Evolutionary conservation across 2,329 filamentous ascomycete species (phyloP).

Genomic region (Trichocomaceae sp.): DNA sequence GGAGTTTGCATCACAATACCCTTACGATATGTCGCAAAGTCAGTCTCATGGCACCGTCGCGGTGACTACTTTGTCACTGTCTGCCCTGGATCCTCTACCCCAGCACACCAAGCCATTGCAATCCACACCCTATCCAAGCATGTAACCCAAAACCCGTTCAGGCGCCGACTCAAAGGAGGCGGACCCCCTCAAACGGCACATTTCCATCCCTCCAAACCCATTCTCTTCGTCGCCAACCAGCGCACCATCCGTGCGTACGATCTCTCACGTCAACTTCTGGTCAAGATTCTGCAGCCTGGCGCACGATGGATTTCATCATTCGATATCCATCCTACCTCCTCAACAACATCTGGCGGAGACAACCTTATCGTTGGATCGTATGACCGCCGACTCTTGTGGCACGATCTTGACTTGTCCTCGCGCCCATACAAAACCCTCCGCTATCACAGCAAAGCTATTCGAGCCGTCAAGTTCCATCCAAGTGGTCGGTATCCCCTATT

Average conservation of each 20-base stretch:
- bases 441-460: slow-evolving; percentile 88
- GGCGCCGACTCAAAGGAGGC: slow-evolving; percentile 60
- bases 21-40: slow-evolving; percentile 73
- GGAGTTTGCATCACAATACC: slow-evolving; percentile 73
- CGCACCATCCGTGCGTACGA: slow-evolving; percentile 92
- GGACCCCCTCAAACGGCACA: slow-evolving; percentile 78
- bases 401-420: slow-evolving; percentile 85
- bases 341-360: slow-evolving; percentile 83
- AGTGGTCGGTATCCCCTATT: slow-evolving; percentile 73
- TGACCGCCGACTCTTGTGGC: slow-evolving; percentile 89
- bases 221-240: slow-evolving; percentile 95
- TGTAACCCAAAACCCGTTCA: slow-evolving; percentile 90
- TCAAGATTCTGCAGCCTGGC: slow-evolving; percentile 89
- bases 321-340: slow-evolving; percentile 83
- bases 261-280: slow-evolving; percentile 78
- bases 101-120: slow-evolving; percentile 60
- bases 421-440: slow-evolving; percentile 94
- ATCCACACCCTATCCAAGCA: slow-evolving; percentile 96
- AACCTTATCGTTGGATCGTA: slow-evolving; percentile 93
- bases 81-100: slow-evolving; percentile 57
- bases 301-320: slow-evolving; percentile 92
- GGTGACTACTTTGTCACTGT: slow-evolving; percentile 94
- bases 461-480: slow-evolving; percentile 80
- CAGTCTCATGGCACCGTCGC: slow-evolving; percentile 85
- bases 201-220: slow-evolving; percentile 87